phyloP scores from a whole-genome alignment of 106 monocot genomes.

The Triglochin maritima region DNA sequence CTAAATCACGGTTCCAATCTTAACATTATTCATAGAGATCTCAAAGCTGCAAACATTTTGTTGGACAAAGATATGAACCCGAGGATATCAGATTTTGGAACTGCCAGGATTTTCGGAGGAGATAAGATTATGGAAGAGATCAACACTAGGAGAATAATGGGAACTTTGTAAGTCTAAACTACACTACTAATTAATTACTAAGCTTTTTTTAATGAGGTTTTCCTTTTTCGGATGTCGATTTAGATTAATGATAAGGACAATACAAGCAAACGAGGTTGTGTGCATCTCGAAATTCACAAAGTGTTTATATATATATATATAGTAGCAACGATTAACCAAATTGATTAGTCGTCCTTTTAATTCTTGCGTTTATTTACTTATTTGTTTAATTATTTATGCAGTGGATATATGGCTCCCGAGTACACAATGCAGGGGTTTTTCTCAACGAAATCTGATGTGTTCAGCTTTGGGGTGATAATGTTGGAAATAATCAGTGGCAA shows the following conservation, averaged over 20 bases:
- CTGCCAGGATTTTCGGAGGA: not conserved
- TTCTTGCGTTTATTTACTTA: not conserved
- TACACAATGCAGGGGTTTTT: not conserved
- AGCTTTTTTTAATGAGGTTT: too few species aligned
- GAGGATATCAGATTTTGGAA: constrained; percentile 1
- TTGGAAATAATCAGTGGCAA: constrained; percentile 2
- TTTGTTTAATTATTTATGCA: not conserved
- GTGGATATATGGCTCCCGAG: constrained; percentile 5
- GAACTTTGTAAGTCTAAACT: not conserved
- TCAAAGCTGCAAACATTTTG: constrained; percentile 3
- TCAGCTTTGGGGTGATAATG: constrained; percentile 2
- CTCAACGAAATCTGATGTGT: constrained; percentile 3
- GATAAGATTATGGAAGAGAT: not conserved
- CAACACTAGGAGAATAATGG: not conserved
- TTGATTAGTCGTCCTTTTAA: too few species aligned
- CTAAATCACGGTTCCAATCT: not conserved
- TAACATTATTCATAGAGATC: constrained; percentile 3
- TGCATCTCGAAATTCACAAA: too few species aligned
- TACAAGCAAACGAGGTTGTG: too few species aligned
- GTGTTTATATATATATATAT: too few species aligned
- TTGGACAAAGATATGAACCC: not conserved
- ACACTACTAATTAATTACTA: too few species aligned
- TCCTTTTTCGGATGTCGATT: too few species aligned
- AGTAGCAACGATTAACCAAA: too few species aligned
- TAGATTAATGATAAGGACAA: too few species aligned